phyloP scores from a whole-genome alignment of 2,329 filamentous ascomycete genomes.

The Aspergillus sp. region DNA sequence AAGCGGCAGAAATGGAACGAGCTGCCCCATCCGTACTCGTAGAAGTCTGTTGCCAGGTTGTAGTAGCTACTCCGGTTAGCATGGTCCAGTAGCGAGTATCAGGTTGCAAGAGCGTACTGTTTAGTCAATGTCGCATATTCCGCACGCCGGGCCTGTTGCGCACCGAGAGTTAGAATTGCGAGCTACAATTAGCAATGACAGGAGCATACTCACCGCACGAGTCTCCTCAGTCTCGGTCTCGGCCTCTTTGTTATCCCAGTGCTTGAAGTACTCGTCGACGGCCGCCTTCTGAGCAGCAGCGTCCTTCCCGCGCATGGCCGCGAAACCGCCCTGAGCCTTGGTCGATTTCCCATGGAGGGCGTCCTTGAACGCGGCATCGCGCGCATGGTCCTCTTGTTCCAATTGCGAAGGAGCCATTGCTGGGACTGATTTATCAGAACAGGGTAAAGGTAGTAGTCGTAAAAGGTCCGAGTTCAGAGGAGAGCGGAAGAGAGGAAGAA shows the following conservation, averaged over 20 bases:
- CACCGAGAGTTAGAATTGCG: constrained; percentile 7
- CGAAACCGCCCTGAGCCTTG: constrained; percentile 60
- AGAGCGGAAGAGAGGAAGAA: constrained; percentile 1
- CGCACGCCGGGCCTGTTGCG: constrained; percentile 58
- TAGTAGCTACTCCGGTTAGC: constrained; percentile 59
- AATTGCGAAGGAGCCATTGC: constrained; percentile 50
- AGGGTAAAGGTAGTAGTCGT: constrained; percentile 11
- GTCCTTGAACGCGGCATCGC: constrained; percentile 86
- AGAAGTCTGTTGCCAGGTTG: constrained; percentile 90
- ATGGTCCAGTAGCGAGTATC: not conserved
- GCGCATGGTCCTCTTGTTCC: constrained; percentile 71
- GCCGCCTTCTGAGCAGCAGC: constrained; percentile 67
- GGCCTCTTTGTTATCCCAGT: constrained; percentile 79
- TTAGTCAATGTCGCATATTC: constrained; percentile 90
- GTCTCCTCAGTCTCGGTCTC: constrained; percentile 73
- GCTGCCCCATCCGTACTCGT: constrained; percentile 94
- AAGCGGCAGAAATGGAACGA: constrained; percentile 98
- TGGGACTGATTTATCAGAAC: constrained; percentile 11
- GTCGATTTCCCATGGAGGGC: constrained; percentile 71
- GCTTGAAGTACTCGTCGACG: constrained; percentile 89
- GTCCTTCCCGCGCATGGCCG: constrained; percentile 80
- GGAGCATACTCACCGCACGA: constrained; percentile 55
- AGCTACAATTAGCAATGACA: no score
- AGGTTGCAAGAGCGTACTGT: constrained; percentile 54
- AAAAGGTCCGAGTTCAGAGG: not conserved